Percentiles rank a stretch among this genome's conserved stretches.
Evolutionary conservation across 2,329 filamentous ascomycete genomes (phyloP).

Genomic region (Septoria petroselini): DNA sequence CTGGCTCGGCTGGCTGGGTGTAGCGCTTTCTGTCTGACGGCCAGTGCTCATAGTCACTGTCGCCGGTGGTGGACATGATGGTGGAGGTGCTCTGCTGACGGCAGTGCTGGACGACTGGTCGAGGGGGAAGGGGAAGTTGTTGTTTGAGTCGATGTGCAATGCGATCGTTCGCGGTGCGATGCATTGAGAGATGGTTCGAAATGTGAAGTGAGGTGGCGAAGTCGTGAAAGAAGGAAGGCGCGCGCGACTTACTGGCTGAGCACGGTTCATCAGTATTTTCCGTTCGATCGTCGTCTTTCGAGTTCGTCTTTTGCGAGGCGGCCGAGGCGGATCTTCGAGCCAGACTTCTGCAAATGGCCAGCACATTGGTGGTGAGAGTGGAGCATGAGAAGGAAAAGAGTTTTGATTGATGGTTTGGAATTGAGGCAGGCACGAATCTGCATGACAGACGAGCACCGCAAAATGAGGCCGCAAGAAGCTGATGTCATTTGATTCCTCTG

Average conservation of each 20-base stretch:
- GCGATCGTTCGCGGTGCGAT: slow-evolving; percentile 4
- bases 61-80: slow-evolving; percentile 16
- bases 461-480: background rate
- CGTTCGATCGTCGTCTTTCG: slow-evolving; percentile 5
- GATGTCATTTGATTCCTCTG: background rate
- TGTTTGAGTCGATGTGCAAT: slow-evolving; percentile 9
- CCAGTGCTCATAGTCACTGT: slow-evolving; percentile 36
- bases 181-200: slow-evolving; percentile 13
- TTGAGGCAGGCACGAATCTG: background rate
- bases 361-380: slow-evolving; percentile 20
- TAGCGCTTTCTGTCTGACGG: slow-evolving; percentile 28
- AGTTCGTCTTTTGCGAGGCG: slow-evolving; percentile 19
- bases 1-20: slow-evolving; percentile 17
- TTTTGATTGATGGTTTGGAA: background rate
- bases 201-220: slow-evolving; percentile 14
- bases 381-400: too few species aligned
- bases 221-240: slow-evolving; percentile 3
- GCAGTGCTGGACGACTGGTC: slow-evolving; percentile 7
- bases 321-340: slow-evolving; percentile 29
- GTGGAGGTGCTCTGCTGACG: background rate
- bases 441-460: background rate
- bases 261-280: slow-evolving; percentile 4
- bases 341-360: slow-evolving; percentile 35
- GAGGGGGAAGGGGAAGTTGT: slow-evolving; percentile 15
- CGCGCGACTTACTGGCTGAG: slow-evolving; percentile 17